Percentiles rank a stretch among this genome's conserved stretches.
These are phyloP conservation scores for Astrephomene gubernaculifera DNA, from an alignment of 139 green algal species.

Conservation along the genomic window DNA sequence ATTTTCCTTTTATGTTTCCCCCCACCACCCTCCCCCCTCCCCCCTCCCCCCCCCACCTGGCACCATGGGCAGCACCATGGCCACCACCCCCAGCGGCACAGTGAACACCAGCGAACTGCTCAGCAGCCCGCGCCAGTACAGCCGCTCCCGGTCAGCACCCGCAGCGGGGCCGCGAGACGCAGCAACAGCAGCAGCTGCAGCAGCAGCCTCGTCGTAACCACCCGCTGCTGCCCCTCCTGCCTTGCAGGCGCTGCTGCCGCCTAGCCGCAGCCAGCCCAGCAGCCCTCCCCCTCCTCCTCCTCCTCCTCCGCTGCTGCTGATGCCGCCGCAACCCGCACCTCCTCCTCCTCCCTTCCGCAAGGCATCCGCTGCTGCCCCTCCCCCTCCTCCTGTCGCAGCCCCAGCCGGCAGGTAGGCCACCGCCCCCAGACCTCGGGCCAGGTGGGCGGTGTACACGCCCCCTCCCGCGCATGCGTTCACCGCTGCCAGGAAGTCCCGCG, in stretches of 20 bases:
- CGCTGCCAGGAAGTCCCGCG: constrained; percentile 61
- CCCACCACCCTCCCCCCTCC: background rate
- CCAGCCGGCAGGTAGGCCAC: no score
- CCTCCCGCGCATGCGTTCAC: constrained; percentile 54
- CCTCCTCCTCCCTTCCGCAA: background rate
- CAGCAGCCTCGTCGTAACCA: no score
- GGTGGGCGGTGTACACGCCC: no score
- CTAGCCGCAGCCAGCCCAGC: no score
- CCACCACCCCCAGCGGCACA: constrained; percentile 89
- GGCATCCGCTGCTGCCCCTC: constrained; percentile 23
- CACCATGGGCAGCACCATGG: constrained; percentile 88
- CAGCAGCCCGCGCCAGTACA: constrained; percentile 66
- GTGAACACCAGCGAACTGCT: constrained; percentile 74
- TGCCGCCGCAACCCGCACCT: constrained; percentile 6
- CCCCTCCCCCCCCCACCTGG: constrained; percentile 51
- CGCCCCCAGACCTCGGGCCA: no score
- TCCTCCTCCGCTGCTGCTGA: background rate
- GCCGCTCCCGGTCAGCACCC: constrained; percentile 60
- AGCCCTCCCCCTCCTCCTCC: background rate
- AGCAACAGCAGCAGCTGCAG: no score
- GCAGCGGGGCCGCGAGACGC: constrained; percentile 8
- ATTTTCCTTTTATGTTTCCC: background rate
- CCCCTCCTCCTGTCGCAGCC: no score
- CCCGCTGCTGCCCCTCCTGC: background rate
- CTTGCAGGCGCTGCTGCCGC: no score